These are phyloP conservation scores for Calvatia gigantea DNA, from an alignment of 768 basidiomycete species.

Conservation along the genomic window DNA sequence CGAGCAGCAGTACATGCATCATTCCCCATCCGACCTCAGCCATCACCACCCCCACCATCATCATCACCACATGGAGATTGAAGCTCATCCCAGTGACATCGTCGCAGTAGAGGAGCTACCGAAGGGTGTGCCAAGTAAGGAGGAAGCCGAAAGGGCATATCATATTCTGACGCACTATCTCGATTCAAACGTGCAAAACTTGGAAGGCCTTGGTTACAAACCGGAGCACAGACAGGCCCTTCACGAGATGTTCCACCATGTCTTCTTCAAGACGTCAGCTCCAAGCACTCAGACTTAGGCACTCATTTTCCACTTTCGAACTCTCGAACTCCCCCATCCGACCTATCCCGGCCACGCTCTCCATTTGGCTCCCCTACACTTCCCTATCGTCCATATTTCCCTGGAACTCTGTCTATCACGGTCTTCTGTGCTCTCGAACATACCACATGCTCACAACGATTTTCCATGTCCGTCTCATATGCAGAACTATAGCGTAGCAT, in stretches of 20 bases:
- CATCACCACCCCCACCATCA: too few species aligned
- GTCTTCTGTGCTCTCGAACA: not conserved
- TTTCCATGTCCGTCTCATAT: not conserved
- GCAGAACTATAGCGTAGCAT: constrained; percentile 5
- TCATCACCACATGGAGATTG: constrained; percentile 8
- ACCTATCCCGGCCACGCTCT: too few species aligned
- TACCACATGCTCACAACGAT: not conserved
- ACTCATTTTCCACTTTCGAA: too few species aligned
- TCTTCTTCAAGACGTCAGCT: constrained; percentile 10
- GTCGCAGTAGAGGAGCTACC: constrained; percentile 5
- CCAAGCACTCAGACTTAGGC: not conserved
- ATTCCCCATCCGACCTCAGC: constrained; percentile 1
- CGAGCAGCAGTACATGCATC: constrained; percentile 8
- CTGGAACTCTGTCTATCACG: not conserved
- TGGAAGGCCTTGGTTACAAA: constrained; percentile 9
- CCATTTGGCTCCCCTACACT: not conserved
- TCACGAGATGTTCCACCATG: constrained; percentile 8
- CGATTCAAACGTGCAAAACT: constrained; percentile 5
- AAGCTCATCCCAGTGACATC: constrained; percentile 2
- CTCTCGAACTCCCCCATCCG: not conserved
- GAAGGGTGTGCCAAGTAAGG: constrained; percentile 7
- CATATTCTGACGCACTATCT: constrained; percentile 10
- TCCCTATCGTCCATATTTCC: not conserved
- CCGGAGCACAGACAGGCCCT: constrained; percentile 7
- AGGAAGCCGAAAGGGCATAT: constrained; percentile 10